Evolutionary conservation across 345 rosid species (phyloP).

Genomic region (Sonneratia caseolaris): DNA sequence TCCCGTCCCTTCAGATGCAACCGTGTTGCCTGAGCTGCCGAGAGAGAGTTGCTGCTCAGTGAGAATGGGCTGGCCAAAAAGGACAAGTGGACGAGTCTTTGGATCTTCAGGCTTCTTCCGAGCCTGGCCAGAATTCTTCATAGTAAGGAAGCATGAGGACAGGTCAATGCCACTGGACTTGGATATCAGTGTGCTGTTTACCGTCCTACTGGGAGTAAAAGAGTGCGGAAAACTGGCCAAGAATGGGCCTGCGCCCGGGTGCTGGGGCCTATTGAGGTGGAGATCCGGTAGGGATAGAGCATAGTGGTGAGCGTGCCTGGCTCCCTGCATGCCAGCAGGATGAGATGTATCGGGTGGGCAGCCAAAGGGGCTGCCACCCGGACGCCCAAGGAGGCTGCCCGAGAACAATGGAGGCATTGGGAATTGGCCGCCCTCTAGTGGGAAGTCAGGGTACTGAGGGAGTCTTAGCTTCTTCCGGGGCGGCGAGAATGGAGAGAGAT

Average conservation of each 20-base stretch:
- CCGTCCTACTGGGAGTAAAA: conserved; percentile 21
- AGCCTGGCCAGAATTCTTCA: conserved; percentile 28
- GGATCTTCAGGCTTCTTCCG: conserved; percentile 27
- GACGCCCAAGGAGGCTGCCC: conserved; percentile 39
- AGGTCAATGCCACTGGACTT: conserved; percentile 28
- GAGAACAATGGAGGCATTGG: conserved; percentile 36
- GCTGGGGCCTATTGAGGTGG: conserved; percentile 36
- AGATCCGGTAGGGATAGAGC: conserved; percentile 47
- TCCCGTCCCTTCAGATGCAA: conserved; percentile 28
- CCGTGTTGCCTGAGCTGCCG: conserved; percentile 29
- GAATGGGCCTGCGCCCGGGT: conserved; percentile 28
- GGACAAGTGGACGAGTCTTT: conserved; percentile 38
- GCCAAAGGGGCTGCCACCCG: conserved; percentile 32
- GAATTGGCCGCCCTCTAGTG: conserved; percentile 40
- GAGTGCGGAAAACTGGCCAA: conserved; percentile 24
- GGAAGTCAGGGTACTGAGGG: conserved; percentile 45
- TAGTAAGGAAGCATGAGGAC: conserved; percentile 41
- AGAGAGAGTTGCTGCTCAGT: conserved; percentile 37
- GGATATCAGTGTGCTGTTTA: conserved; percentile 18
- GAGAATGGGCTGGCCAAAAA: conserved; percentile 56
- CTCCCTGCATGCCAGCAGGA: conserved; percentile 96
- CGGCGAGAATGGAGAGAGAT: conserved; percentile 49
- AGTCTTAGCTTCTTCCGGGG: conserved; percentile 61
- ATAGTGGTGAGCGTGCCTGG: conserved; percentile 67
- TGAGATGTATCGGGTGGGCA: conserved; percentile 37